These are phyloP conservation scores for Botrytis fabae DNA, from an alignment of 2,329 filamentous ascomycete species.

Conservation along the genomic window DNA sequence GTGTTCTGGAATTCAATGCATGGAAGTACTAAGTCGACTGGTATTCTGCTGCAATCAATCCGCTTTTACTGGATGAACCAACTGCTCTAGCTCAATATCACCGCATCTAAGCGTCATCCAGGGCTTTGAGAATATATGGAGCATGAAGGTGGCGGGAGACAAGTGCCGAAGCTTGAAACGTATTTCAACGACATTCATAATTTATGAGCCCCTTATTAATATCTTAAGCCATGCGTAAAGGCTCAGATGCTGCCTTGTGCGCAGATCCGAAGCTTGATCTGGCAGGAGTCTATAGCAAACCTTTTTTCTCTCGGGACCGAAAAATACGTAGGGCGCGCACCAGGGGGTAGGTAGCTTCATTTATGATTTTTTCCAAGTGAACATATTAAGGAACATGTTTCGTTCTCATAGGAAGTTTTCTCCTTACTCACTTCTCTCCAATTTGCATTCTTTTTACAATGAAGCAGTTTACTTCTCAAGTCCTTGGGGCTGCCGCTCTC, in stretches of 20 bases:
- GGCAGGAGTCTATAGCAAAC: neutral
- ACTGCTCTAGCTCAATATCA: neutral
- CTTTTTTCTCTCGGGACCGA: neutral
- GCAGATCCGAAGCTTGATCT: neutral
- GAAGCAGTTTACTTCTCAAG: constrained; percentile 4
- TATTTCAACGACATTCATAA: neutral
- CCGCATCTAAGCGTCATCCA: neutral
- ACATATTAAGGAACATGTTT: neutral
- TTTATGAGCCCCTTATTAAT: neutral
- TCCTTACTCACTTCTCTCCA: neutral
- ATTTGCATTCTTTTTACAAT: neutral
- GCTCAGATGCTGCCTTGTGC: neutral
- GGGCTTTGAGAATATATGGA: neutral
- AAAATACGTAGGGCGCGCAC: neutral
- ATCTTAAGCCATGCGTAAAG: neutral
- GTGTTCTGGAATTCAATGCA: neutral
- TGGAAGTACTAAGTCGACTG: neutral
- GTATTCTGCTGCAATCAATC: neutral
- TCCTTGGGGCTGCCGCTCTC: constrained; percentile 1
- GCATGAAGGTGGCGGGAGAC: neutral
- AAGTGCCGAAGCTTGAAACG: neutral
- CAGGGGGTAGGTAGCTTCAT: neutral
- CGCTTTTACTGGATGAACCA: neutral
- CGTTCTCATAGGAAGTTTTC: neutral
- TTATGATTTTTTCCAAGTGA: neutral